Evolutionary conservation across 352 stramenopile species (phyloP).

Genomic region (Pythium vanterpoolii): DNA sequence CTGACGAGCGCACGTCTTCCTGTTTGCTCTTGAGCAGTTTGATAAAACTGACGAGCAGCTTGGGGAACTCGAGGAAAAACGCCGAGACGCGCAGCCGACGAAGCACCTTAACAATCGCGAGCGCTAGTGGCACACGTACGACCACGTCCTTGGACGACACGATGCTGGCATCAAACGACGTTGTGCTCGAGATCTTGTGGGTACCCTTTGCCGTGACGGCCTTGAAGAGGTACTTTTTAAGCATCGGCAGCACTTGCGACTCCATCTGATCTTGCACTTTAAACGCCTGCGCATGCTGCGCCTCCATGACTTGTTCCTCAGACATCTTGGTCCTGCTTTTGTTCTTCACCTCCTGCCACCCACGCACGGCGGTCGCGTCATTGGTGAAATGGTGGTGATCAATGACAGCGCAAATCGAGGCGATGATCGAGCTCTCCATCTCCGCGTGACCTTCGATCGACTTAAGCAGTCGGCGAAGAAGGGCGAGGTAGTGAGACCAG

Average conservation of each 20-base stretch:
- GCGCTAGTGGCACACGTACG: slow-evolving; percentile 91
- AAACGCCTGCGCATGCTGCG: slow-evolving; percentile 25
- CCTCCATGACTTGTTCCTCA: slow-evolving; percentile 20
- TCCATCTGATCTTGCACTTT: slow-evolving; percentile 81
- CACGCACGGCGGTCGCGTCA: slow-evolving; percentile 7
- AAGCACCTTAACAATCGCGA: slow-evolving; percentile 97
- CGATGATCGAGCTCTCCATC: slow-evolving; percentile 90
- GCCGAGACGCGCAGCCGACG: slow-evolving; percentile 86
- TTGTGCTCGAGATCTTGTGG: slow-evolving; percentile 31
- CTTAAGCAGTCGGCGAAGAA: slow-evolving; percentile 91
- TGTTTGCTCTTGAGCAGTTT: slow-evolving; percentile 91
- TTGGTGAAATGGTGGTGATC: slow-evolving; percentile 96
- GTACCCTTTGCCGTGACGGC: slow-evolving; percentile 80
- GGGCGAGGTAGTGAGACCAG: slow-evolving; percentile 96
- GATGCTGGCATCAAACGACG: slow-evolving; percentile 43
- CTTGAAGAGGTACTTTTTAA: slow-evolving; percentile 86
- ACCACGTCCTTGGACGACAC: slow-evolving; percentile 48
- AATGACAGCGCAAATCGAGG: slow-evolving; percentile 92
- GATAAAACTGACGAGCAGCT: slow-evolving; percentile 91
- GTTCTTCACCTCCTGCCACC: slow-evolving; percentile 18
- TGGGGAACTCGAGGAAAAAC: slow-evolving; percentile 93
- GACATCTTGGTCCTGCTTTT: slow-evolving; percentile 7
- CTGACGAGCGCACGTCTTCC: slow-evolving; percentile 89
- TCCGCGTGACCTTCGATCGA: slow-evolving; percentile 90
- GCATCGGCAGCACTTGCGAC: slow-evolving; percentile 78